Evolutionary conservation across 176 grass and related monocot species (phyloP).

Genomic region (Saccharum spontaneum): DNA sequence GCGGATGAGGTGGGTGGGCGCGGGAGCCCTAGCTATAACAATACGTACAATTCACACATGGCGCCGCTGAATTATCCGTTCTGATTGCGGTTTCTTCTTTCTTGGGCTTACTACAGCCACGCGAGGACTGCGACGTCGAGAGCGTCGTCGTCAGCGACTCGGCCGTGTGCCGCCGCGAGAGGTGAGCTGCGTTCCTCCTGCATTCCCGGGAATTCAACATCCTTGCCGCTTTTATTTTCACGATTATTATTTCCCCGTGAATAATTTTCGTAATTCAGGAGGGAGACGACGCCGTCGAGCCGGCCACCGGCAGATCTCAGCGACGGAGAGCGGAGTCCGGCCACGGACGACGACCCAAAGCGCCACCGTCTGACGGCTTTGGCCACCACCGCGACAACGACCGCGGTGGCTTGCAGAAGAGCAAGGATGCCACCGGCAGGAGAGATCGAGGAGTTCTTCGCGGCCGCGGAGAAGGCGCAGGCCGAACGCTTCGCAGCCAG

Average conservation of each 20-base stretch:
- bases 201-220: not conserved
- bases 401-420: not conserved
- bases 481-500: slow-evolving; percentile 56
- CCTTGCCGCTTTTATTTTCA: not conserved
- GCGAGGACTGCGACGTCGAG: slow-evolving; percentile 27
- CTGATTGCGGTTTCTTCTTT: not conserved
- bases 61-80: not conserved
- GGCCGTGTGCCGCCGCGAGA: not conserved
- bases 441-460: slow-evolving; percentile 78
- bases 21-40: not conserved
- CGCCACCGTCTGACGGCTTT: not conserved
- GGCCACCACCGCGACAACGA: not conserved
- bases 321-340: slow-evolving; percentile 35
- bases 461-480: slow-evolving; percentile 52
- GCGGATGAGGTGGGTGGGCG: slow-evolving; percentile 25
- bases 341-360: not conserved
- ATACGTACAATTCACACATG: not conserved
- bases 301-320: slow-evolving; percentile 33
- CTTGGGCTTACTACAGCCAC: slow-evolving; percentile 1
- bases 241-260: not conserved
- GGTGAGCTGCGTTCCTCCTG: not conserved
- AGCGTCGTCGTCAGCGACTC: slow-evolving; percentile 42
- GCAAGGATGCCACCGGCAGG: slow-evolving; percentile 38
- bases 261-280: slow-evolving; percentile 42
- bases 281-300: slow-evolving; percentile 53